Conservation (phyloP, 2,329 filamentous ascomycete genomes). For the Penicillium sp. region DNA sequence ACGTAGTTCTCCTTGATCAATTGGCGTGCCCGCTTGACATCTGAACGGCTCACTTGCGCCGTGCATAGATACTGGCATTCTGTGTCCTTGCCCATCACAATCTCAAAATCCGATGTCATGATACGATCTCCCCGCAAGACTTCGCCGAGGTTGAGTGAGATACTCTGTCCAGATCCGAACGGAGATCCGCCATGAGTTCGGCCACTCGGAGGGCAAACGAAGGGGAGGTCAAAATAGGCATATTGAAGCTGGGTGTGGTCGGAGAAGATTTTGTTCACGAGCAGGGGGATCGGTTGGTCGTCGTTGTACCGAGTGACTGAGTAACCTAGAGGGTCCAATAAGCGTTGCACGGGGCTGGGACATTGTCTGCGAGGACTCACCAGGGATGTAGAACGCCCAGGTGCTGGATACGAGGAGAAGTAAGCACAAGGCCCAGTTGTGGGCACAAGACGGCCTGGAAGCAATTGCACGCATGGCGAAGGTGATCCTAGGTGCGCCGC, state of each 20-base stretch:
- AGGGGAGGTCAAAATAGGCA: slow-evolving; percentile 85
- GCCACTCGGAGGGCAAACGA: slow-evolving; percentile 78
- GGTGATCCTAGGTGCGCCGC: background rate
- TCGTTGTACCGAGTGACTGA: slow-evolving; percentile 79
- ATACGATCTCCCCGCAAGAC: slow-evolving; percentile 86
- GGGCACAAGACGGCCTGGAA: slow-evolving; percentile 12
- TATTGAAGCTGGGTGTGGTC: slow-evolving; percentile 89
- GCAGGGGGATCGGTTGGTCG: slow-evolving; percentile 75
- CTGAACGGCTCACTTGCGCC: slow-evolving; percentile 63
- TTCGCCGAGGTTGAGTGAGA: slow-evolving; percentile 83
- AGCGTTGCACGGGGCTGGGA: background rate
- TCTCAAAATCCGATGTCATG: slow-evolving; percentile 77
- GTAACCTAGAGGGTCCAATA: slow-evolving; percentile 60
- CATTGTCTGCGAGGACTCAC: slow-evolving; percentile 50
- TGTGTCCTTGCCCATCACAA: slow-evolving; percentile 74
- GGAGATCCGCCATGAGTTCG: slow-evolving; percentile 64
- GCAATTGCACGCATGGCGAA: slow-evolving; percentile 19
- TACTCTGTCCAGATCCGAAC: slow-evolving; percentile 72
- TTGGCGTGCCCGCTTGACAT: slow-evolving; percentile 67
- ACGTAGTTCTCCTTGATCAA: slow-evolving; percentile 79
- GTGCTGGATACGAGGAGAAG: slow-evolving; percentile 46
- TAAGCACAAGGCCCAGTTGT: slow-evolving; percentile 25
- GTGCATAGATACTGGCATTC: slow-evolving; percentile 74
- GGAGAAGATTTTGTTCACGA: slow-evolving; percentile 90
- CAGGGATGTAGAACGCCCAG: slow-evolving; percentile 82